These are phyloP conservation scores for Nigrospora oryzae DNA, from an alignment of 2,329 filamentous ascomycete genomes.

Conservation along the genomic window DNA sequence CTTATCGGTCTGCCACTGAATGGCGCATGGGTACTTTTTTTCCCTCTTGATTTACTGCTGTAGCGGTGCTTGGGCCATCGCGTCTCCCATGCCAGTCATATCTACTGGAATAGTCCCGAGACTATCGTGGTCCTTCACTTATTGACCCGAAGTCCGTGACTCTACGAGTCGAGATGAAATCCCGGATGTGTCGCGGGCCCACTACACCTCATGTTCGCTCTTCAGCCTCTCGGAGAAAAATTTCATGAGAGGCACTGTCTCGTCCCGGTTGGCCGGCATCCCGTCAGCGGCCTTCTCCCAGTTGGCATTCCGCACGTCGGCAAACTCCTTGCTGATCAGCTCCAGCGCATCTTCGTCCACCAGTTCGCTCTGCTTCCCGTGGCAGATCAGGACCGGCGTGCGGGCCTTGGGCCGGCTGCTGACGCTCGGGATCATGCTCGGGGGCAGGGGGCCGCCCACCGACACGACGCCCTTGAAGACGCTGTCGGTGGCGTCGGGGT, in stretches of 20 bases:
- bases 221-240: slow-evolving; percentile 61
- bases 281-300: slow-evolving; percentile 65
- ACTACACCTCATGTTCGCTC: too few relatives aligned
- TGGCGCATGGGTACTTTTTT: too few relatives aligned
- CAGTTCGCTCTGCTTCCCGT: slow-evolving; percentile 35
- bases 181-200: too few relatives aligned
- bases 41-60: too few relatives aligned
- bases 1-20: too few relatives aligned
- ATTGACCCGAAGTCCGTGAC: too few relatives aligned
- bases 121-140: too few relatives aligned
- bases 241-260: slow-evolving; percentile 86
- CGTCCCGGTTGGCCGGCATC: slow-evolving; percentile 77
- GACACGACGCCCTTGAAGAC: slow-evolving; percentile 50
- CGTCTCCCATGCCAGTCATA: too few relatives aligned
- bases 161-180: too few relatives aligned
- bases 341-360: slow-evolving; percentile 53
- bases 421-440: slow-evolving; percentile 38
- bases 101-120: too few relatives aligned
- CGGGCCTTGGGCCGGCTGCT: slow-evolving; percentile 42
- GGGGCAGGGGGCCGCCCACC: slow-evolving; percentile 52
- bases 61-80: too few relatives aligned
- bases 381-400: slow-evolving; percentile 57
- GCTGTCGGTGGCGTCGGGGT: slow-evolving; percentile 4
- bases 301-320: slow-evolving; percentile 56
- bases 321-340: slow-evolving; percentile 58